Base-by-base conservation (phyloP, 2,329 filamentous ascomycete species). In the Plenodomus lindquistii region DNA sequence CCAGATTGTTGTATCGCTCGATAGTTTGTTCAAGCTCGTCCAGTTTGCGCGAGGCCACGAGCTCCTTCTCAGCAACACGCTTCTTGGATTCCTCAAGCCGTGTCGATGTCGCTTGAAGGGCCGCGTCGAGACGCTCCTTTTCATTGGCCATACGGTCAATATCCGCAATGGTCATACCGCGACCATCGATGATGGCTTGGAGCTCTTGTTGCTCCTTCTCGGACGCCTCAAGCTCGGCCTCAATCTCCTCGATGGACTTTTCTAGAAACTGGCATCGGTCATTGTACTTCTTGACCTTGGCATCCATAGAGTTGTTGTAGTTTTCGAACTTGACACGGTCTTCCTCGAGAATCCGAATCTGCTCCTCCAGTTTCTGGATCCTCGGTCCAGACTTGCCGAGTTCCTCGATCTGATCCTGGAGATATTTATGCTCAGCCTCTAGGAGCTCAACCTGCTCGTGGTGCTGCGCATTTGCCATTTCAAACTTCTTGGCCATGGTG, bases 131-230 rank as follows among this genome's bases (percentile, higher is more conserved):
- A 39, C 94, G 86, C 66, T 99, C 94, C 44, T 92, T 86, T 72
- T 99, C 94, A 29, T 89, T 87, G 61, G 91, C 96, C 93, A 99
- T 97, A 72, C 94, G 91, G 80, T 99, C 94, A 68, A 99, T 97
- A 81, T 99, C 94, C 75, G 94, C 89, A 75, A 97, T 95, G 65
- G 91, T 95, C 70, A 99, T 92, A 2, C 94, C 94, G 68, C 96
- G 91, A 60, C 88, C 86, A 72, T 97, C 94, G 21, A 99, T 91
- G 22, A 88, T 86, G 50, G 87, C 85, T 70, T 97, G 93, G 9
- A 99, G 80, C 22, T 82, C 81, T 36, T 84, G 77, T 53, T 91
- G 85, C 71, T 99, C 94, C 15, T 88, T 85, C 57, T 97, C 92
- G 0, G 67, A 62, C 48, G 91, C 85, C 70, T 99, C 94, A 2